Evolutionary conservation across 768 basidiomycete genomes (phyloP).

Genomic region (Boletus reticuloceps): DNA sequence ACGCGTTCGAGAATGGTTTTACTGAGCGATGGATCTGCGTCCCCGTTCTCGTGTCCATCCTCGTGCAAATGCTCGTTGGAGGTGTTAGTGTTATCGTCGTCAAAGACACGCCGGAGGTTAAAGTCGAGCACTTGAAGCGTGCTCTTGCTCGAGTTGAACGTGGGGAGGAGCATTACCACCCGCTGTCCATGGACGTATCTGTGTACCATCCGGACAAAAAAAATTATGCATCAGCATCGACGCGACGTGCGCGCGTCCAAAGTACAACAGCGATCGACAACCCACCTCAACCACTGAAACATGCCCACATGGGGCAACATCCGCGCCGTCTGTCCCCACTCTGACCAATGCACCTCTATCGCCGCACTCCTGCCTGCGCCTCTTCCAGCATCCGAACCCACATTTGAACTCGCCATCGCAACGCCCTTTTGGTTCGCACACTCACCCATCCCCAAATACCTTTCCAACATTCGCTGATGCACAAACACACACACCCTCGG

Average conservation of each 20-base stretch:
- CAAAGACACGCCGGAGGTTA: slow-evolving; percentile 17
- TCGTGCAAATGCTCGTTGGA: not conserved
- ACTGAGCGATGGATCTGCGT: not conserved
- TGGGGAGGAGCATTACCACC: slow-evolving; percentile 28
- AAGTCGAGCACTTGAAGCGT: slow-evolving; percentile 31
- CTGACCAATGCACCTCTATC: slow-evolving; percentile 31
- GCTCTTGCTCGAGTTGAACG: slow-evolving; percentile 3
- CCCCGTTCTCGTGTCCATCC: not conserved
- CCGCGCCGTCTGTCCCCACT: slow-evolving; percentile 40
- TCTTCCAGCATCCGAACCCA: too few relatives aligned
- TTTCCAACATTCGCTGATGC: slow-evolving; percentile 31
- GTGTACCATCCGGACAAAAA: not conserved
- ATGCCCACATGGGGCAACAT: slow-evolving; percentile 25
- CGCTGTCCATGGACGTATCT: slow-evolving; percentile 46
- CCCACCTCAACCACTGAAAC: slow-evolving; percentile 43
- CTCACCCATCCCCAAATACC: slow-evolving; percentile 6
- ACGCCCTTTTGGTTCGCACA: not conserved
- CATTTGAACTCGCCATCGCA: not conserved
- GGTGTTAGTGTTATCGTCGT: not conserved
- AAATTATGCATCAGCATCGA: not conserved
- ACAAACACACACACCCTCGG: slow-evolving; percentile 29
- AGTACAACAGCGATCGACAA: not conserved
- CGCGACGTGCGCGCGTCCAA: not conserved
- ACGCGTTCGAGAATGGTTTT: not conserved
- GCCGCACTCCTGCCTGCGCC: too few relatives aligned